Percentiles rank a stretch among this genome's conserved stretches.
phyloP scores from a whole-genome alignment of 176 grass and related monocot species.

The Oryza officinalis region DNA sequence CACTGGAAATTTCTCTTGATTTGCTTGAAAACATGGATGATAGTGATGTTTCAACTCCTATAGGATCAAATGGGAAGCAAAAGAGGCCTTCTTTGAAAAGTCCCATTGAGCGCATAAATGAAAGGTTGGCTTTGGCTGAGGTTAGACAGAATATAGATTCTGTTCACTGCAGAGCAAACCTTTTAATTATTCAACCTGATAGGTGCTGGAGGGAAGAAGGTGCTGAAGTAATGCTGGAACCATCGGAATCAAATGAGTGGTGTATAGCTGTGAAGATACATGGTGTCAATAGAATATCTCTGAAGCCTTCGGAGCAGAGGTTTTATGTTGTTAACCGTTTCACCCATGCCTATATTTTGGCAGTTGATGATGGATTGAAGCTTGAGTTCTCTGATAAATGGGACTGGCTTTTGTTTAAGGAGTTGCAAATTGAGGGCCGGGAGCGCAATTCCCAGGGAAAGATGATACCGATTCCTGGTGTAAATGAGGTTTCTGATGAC shows the following conservation, averaged over 20 bases:
- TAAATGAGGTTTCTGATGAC: conserved; percentile 50
- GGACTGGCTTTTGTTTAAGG: conserved; percentile 96
- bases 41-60: conserved; percentile 72
- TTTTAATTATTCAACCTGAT: conserved; percentile 67
- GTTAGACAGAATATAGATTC: conserved; percentile 78
- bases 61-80: conserved; percentile 50
- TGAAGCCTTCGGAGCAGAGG: conserved; percentile 71
- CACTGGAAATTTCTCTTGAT: conserved; percentile 65
- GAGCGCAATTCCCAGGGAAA: conserved; percentile 60
- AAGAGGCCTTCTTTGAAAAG: conserved; percentile 68
- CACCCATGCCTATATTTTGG: conserved; percentile 88
- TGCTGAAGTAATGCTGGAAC: conserved; percentile 60
- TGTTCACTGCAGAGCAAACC: conserved; percentile 62
- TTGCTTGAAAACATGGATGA: conserved; percentile 73
- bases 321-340: conserved; percentile 74
- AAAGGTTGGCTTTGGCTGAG: conserved; percentile 63
- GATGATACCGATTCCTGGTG: conserved; percentile 73
- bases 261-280: conserved; percentile 75
- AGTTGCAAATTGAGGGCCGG: conserved; percentile 71
- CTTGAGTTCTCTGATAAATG: conserved; percentile 80
- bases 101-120: conserved; percentile 60
- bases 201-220: conserved; percentile 91
- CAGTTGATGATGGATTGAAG: conserved; percentile 76
- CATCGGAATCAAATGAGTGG: conserved; percentile 69
- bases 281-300: conserved; percentile 48